phyloP scores from a whole-genome alignment of 768 basidiomycete genomes.

The Candolleomyces aberdarensis region DNA sequence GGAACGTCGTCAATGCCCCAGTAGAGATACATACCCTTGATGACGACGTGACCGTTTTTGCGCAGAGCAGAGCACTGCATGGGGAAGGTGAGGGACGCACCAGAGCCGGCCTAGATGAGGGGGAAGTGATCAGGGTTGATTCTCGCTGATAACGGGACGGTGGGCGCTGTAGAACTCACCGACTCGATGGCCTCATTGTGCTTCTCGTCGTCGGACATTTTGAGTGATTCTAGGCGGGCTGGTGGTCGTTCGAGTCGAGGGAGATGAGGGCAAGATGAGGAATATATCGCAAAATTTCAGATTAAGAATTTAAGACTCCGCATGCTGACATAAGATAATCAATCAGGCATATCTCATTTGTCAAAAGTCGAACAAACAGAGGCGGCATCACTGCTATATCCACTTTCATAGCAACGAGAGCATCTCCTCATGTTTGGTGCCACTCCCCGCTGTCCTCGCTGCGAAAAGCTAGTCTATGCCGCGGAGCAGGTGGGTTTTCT shows the following conservation, averaged over 20 bases:
- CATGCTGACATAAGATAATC: slow-evolving; percentile 20
- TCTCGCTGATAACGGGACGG: slow-evolving; percentile 1
- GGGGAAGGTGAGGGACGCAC: slow-evolving; percentile 77
- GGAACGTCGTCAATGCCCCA: not conserved
- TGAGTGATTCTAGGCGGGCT: not conserved
- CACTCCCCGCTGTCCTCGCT: slow-evolving; percentile 69
- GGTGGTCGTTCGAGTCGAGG: slow-evolving; percentile 9
- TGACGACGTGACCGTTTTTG: slow-evolving; percentile 92
- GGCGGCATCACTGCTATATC: too few relatives aligned
- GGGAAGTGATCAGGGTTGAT: not conserved
- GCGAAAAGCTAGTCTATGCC: slow-evolving; percentile 76
- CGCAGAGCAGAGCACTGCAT: slow-evolving; percentile 97
- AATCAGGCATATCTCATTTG: slow-evolving; percentile 13
- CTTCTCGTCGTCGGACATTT: slow-evolving; percentile 84
- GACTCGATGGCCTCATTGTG: slow-evolving; percentile 88
- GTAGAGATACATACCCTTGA: slow-evolving; percentile 60
- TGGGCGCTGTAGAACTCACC: slow-evolving; percentile 36
- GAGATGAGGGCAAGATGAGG: slow-evolving; percentile 16
- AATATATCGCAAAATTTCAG: slow-evolving; percentile 29
- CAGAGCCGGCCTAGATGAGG: slow-evolving; percentile 55
- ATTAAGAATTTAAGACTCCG: slow-evolving; percentile 32
- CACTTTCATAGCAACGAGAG: not conserved
- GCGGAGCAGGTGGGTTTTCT: slow-evolving; percentile 70
- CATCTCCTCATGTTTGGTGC: slow-evolving; percentile 48
- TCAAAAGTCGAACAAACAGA: slow-evolving; percentile 48